Evolutionary conservation across 176 grass and related monocot genomes (phyloP), one percentile per base, ranked within the genome.

Genomic region (Secale cereale): DNA sequence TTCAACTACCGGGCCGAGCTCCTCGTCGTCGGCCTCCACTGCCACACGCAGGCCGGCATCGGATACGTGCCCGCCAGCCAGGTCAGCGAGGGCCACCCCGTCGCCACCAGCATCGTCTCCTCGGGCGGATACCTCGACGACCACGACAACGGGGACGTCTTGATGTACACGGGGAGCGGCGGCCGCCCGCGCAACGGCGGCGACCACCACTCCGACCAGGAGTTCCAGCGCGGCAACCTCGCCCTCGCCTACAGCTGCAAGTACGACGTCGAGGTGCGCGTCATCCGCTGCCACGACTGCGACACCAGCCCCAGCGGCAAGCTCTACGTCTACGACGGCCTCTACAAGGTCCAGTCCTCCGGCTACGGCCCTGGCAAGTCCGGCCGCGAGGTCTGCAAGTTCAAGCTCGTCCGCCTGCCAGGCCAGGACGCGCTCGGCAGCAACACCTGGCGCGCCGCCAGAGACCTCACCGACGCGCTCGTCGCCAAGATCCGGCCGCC

Each of bases 1-100:
- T 98, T 98, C 89, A 94, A 81, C 87, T 98, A 95, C 89, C 92
- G 96, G 19, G 93, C 88, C 31, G 96, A 98, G 81, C 83, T 98
- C 61, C 81, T 84, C 89, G 81, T 93, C 54, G 40, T 98, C 52
- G 96, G 96, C 28, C 78, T 98, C 80, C 96, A 95, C 78, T 79
- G 37, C 79, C 85, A 56, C 19, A 77, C 87, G 7, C 96, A 95
- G 67, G 93, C 85, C 0, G 93, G 86, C 28, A 98, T 98, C 62
- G 87, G 67, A 40, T 98, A 71, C 75, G 88, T 92, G 59, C 91
- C 93, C 2, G 89, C 56, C 16, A 88, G 72, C 59, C 64, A 86
- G 74, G 70, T 88, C 59, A 9, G 61, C 26, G 83, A 84, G 82
- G 93, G 93, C 85, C 77, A 91, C 45, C 91, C 96, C 10, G 62